Evolutionary conservation across 2,329 filamentous ascomycete genomes (phyloP).

Genomic region (Rutstroemia sp.): DNA sequence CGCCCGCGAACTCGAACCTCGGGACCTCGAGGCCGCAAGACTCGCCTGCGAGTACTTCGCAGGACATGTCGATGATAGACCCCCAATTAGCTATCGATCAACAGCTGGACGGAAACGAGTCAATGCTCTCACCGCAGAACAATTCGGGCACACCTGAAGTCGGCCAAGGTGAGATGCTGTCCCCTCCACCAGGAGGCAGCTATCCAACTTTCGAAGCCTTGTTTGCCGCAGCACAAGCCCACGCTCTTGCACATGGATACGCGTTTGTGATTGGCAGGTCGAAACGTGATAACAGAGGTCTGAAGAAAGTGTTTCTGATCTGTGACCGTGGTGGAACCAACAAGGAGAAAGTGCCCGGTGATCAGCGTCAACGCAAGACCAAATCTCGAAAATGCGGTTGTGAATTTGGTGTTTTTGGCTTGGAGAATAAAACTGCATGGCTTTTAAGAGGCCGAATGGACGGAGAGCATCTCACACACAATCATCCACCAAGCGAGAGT

Average conservation of each 20-base stretch:
- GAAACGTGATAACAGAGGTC: slow-evolving; percentile 54
- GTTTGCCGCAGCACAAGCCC: slow-evolving; percentile 55
- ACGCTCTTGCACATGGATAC: slow-evolving; percentile 60
- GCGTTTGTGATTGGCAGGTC: slow-evolving; percentile 61
- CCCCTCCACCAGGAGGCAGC: slow-evolving; percentile 51
- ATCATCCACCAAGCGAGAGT: slow-evolving; percentile 59
- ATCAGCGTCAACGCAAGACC: slow-evolving; percentile 48
- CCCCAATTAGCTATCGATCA: slow-evolving; percentile 28
- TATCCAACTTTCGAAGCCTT: slow-evolving; percentile 58
- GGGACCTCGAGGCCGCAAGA: slow-evolving; percentile 18
- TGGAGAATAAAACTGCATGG: slow-evolving; percentile 61
- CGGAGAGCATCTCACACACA: slow-evolving; percentile 49
- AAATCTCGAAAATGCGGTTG: slow-evolving; percentile 64
- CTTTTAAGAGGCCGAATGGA: slow-evolving; percentile 58
- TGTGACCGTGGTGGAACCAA: slow-evolving; percentile 61
- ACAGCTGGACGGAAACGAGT: slow-evolving; percentile 18
- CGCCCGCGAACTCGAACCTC: slow-evolving; percentile 22
- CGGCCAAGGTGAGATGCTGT: slow-evolving; percentile 26
- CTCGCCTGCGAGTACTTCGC: slow-evolving; percentile 18
- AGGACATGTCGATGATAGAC: slow-evolving; percentile 30
- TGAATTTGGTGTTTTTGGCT: slow-evolving; percentile 62
- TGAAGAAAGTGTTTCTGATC: slow-evolving; percentile 62
- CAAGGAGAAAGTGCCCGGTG: slow-evolving; percentile 36
- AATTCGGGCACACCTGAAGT: slow-evolving; percentile 14
- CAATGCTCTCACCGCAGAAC: slow-evolving; percentile 13